Conservation (phyloP, 768 basidiomycete species). For the Daedaleopsis sinensis region DNA sequence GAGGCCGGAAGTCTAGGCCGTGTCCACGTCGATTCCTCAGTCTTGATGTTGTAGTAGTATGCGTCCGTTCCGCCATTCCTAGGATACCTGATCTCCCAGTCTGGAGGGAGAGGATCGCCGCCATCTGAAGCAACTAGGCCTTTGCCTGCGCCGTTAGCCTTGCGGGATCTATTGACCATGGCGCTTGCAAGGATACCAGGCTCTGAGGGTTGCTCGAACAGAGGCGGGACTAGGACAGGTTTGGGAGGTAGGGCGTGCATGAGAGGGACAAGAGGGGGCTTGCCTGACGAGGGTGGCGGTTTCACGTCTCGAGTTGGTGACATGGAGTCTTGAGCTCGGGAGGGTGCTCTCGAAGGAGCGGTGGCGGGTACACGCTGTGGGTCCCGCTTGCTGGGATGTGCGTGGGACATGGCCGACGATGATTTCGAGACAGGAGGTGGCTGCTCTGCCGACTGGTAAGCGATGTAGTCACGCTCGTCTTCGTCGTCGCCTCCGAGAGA, state of each 20-base stretch:
- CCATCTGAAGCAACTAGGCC: constrained; percentile 23
- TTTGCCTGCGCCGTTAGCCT: constrained; percentile 35
- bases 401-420: constrained; percentile 16
- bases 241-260: constrained; percentile 74
- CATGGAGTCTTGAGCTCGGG: constrained; percentile 24
- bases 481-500: constrained; percentile 71
- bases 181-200: constrained; percentile 63
- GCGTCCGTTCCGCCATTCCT: constrained; percentile 45
- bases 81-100: constrained; percentile 63
- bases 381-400: constrained; percentile 23
- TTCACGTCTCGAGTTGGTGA: constrained; percentile 25
- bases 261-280: constrained; percentile 32
- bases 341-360: constrained; percentile 16
- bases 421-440: constrained; percentile 2
- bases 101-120: constrained; percentile 48
- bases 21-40: constrained; percentile 60
- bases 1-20: constrained; percentile 42
- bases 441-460: constrained; percentile 43
- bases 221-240: constrained; percentile 53
- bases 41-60: constrained; percentile 63
- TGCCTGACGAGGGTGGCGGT: constrained; percentile 37
- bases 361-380: constrained; percentile 26
- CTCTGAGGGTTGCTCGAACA: constrained; percentile 50
- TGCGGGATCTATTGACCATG: constrained; percentile 58
- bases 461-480: constrained; percentile 59